Conservation (phyloP, 1,284 basidiomycete genomes). For the Chondrostereum purpureum region DNA sequence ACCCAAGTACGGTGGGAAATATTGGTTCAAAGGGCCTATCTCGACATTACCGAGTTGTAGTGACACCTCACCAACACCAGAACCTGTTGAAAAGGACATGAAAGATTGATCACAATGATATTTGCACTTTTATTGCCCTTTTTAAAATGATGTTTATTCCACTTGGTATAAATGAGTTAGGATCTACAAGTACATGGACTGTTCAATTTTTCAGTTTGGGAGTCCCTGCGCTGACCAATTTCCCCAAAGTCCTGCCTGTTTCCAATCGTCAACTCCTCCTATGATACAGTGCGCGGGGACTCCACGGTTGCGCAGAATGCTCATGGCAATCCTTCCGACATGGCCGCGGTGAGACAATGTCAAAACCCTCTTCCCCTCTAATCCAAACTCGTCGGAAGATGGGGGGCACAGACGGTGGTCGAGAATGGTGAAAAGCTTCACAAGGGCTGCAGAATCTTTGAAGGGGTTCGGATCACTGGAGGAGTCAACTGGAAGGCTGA, state of each 20-base stretch:
- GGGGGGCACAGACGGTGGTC: slow-evolving; percentile 16
- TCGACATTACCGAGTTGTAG: neutral
- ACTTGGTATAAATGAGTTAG: too few relatives aligned
- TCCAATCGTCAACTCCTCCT: slow-evolving; percentile 16
- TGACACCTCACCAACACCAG: too few relatives aligned
- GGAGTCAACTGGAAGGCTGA: slow-evolving; percentile 9
- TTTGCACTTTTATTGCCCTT: too few relatives aligned
- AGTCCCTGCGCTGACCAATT: too few relatives aligned
- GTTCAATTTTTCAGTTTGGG: too few relatives aligned
- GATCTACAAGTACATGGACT: too few relatives aligned
- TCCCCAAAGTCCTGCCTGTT: slow-evolving; percentile 15
- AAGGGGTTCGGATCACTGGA: slow-evolving; percentile 8
- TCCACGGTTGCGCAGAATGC: slow-evolving; percentile 18
- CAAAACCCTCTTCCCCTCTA: slow-evolving; percentile 15
- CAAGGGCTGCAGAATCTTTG: slow-evolving; percentile 10
- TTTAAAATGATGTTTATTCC: too few relatives aligned
- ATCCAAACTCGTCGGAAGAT: slow-evolving; percentile 14
- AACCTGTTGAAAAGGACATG: too few relatives aligned
- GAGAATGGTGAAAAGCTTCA: slow-evolving; percentile 9
- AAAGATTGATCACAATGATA: too few relatives aligned
- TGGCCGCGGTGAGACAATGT: slow-evolving; percentile 17
- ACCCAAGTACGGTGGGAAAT: slow-evolving; percentile 22
- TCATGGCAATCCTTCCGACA: slow-evolving; percentile 17
- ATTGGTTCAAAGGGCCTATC: slow-evolving; percentile 23
- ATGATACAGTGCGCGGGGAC: slow-evolving; percentile 17